Evolutionary conservation across 75 land plant genomes (phyloP), one percentile per base, ranked within the genome.

Genomic region (Sequoiadendron giganteum): DNA sequence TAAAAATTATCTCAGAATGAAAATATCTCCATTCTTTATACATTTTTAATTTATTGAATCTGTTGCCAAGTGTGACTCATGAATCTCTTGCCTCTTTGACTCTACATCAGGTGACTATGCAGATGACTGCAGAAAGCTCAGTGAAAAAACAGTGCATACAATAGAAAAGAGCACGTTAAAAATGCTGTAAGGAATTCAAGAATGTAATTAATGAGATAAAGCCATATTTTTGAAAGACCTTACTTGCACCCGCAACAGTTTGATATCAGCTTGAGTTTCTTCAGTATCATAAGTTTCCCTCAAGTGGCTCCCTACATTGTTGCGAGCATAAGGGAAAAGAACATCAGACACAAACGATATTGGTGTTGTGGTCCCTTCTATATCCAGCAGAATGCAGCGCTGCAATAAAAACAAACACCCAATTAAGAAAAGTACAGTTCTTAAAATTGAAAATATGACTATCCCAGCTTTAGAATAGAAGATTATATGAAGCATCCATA

Each of bases 311-410:
- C 90, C 86, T 70, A 94, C 99, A 91, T 96, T 95, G 36, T 94
- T 90, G 54, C 92, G 96, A n/a, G 99, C 99, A 92, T 96, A 98
- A 19, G 99, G 99, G 87, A 97, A 98, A 88, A 98, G 95, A 84
- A 97, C 92, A 78, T 97, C 99, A 28, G 96, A 89, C 43, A 98
- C 99, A 93, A 98, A 98, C 40, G 99, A 94, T 79, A 98, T 98
- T 14, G 99, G 99, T 55, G 99, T 98, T 30, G 99, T 98, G 34
- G 99, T 98, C 32, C 99, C 99, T 90, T 98, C 99, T 90, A 98
- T 97, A 91, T 97, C 99, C 86, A 98, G 96, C 56, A 98, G 92
- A 90, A 98, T 91, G 83, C 92, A 97, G 52, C 84, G 85, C 99
- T 98, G 96, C 93, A 92, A 86, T 18, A 81, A 86, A 83, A 76